Percentiles rank a stretch among this genome's conserved stretches.
These are phyloP conservation scores for Carex littledalei DNA, from an alignment of 176 grass and related monocot species.

Conservation along the genomic window DNA sequence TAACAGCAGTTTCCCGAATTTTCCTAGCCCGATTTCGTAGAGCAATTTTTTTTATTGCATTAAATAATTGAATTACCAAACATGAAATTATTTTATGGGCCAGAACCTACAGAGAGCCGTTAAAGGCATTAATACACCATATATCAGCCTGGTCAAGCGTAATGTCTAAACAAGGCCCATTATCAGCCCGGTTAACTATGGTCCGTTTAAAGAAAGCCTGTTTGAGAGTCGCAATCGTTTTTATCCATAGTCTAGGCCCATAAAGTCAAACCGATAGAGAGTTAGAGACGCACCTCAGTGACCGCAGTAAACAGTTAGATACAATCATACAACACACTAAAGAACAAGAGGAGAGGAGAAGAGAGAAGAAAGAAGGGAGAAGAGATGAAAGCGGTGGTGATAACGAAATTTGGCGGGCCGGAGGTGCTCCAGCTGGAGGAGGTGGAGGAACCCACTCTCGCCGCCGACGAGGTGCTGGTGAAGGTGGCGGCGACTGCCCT, in stretches of 20 bases:
- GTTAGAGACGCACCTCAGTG: neutral
- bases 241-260: neutral
- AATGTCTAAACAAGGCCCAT: too few relatives aligned
- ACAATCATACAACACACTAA: neutral
- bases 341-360: neutral
- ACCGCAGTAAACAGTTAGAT: too few relatives aligned
- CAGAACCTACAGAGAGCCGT: neutral
- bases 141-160: too few relatives aligned
- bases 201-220: neutral
- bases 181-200: neutral
- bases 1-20: too few relatives aligned
- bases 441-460: conserved; percentile 38
- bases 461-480: conserved; percentile 61
- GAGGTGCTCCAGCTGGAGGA: conserved; percentile 59
- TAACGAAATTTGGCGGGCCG: conserved; percentile 51
- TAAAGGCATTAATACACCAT: neutral
- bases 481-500: conserved; percentile 52
- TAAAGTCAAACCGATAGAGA: neutral
- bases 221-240: neutral
- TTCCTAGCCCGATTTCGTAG: too few relatives aligned
- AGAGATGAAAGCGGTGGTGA: conserved; percentile 63
- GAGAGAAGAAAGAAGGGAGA: neutral
- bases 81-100: neutral
- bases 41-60: too few relatives aligned
- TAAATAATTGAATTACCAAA: neutral